Base-by-base conservation (phyloP, 345 rosid species). In the Adansonia digitata region DNA sequence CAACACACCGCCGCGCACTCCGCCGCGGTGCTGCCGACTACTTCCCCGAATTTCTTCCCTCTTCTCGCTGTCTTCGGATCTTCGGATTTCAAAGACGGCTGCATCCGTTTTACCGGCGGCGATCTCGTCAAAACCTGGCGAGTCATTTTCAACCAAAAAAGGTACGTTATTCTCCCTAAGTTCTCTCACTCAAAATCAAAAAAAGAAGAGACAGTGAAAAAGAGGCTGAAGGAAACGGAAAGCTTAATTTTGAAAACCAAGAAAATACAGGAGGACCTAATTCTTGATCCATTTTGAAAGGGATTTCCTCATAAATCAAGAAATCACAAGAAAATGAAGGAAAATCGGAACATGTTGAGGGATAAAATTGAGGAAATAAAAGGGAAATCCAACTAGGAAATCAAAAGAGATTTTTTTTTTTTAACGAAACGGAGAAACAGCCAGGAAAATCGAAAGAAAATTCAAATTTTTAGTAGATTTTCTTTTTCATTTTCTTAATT, bases 1-100 rank as follows among this genome's bases (percentile, higher is more conserved):
- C 97, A 92, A 73, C 90, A 89, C 6, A 90, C 83, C 35, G 90
- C 94, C 69, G 90, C 82, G 45, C 90, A 88, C 64, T 88, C 95
- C 51, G 94, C 97, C 57, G 92, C 81, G 35, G 92, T 81, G 46
- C 86, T 83, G 26, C 97, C 95, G 0, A 84, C 88, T 12, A 83
- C 79, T 75, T 90, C 91, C 11, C 87, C 89, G 0, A 80, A 53
- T 53, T 80, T 80, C 43, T 69, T 79, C 60, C 81, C 76, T 55
- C 12, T 71, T 27, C 26, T 63, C 59, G 34, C 7, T 55, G 5
- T 24, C 17, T 31, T 63, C 78, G 29, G 3, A 2, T 72, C 80
- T n/a, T 76, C 78, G n/a, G 77, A 11, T 20, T 55, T 62, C 35
- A 79, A 55, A 55, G 22, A 61, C 5, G 77, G 52, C 35, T 46